phyloP scores from a whole-genome alignment of 129 eudicot genomes.

The Erigeron canadensis region DNA sequence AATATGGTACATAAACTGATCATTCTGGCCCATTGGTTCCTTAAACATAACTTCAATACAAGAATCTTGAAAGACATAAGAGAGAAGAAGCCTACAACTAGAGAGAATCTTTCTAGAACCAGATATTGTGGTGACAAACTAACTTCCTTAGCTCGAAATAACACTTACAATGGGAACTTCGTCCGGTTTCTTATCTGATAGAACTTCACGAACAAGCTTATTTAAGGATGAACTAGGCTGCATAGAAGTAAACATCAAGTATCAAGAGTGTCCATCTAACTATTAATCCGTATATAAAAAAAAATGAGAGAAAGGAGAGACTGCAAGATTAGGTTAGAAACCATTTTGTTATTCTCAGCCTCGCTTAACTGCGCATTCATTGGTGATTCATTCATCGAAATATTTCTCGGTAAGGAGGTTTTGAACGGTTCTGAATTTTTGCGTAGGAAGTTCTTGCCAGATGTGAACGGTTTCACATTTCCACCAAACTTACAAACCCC shows the following conservation, averaged over 20 bases:
- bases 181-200: constrained; percentile 85
- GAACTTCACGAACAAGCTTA: constrained; percentile 71
- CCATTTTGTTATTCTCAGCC: constrained; percentile 56
- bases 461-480: constrained; percentile 53
- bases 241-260: constrained; percentile 33
- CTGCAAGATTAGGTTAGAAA: constrained; percentile 21
- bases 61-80: no score
- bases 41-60: not conserved
- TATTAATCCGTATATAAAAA: not conserved
- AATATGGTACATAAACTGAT: constrained; percentile 6
- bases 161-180: constrained; percentile 89
- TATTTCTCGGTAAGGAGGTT: constrained; percentile 56
- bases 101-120: not conserved
- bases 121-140: not conserved
- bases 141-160: constrained; percentile 3
- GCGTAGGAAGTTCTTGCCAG: constrained; percentile 70
- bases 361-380: constrained; percentile 42
- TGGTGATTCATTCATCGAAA: constrained; percentile 50
- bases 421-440: constrained; percentile 88
- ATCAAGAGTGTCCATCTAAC: constrained; percentile 15
- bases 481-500: constrained; percentile 95
- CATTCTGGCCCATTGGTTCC: not conserved
- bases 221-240: constrained; percentile 86
- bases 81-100: no score
- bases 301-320: not conserved